Evolutionary conservation across 768 basidiomycete genomes (phyloP).

Genomic region (Suillus alpinus): DNA sequence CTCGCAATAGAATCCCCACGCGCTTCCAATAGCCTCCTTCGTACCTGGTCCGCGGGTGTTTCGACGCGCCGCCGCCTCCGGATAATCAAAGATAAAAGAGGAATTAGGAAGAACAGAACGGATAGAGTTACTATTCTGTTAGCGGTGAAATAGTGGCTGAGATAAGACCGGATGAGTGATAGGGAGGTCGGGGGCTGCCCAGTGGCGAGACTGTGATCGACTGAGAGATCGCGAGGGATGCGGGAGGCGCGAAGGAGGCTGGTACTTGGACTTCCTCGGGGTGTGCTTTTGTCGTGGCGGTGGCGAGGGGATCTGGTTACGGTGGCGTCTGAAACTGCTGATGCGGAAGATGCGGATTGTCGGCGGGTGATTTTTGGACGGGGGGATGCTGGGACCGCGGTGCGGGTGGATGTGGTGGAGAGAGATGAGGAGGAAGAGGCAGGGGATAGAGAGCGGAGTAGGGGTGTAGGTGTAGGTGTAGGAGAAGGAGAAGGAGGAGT

Average conservation of each 20-base stretch:
- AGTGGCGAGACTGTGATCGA: conserved; percentile 10
- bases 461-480: conserved; percentile 22
- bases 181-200: conserved; percentile 25
- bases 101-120: conserved; percentile 39
- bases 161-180: conserved; percentile 45
- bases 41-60: conserved; percentile 50
- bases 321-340: conserved; percentile 23
- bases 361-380: conserved; percentile 14
- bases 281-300: conserved; percentile 9
- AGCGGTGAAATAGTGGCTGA: conserved; percentile 46
- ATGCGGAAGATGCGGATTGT: conserved; percentile 20
- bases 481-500: conserved; percentile 20
- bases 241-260: conserved; percentile 13
- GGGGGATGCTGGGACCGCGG: conserved; percentile 50
- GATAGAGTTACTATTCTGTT: conserved; percentile 47
- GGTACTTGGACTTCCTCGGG: conserved; percentile 11
- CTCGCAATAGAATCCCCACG: conserved; percentile 34
- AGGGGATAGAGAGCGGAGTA: conserved; percentile 40
- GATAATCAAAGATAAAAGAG: conserved; percentile 45
- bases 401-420: conserved; percentile 72
- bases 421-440: conserved; percentile 65
- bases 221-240: conserved; percentile 4
- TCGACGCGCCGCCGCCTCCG: conserved; percentile 43
- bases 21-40: conserved; percentile 48
- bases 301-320: conserved; percentile 17